A percentile compares a stretch with the other conserved stretches of the same genome.
Evolutionary conservation across 1,284 basidiomycete genomes (phyloP).

Genomic region (Ceratobasidium sp.): DNA sequence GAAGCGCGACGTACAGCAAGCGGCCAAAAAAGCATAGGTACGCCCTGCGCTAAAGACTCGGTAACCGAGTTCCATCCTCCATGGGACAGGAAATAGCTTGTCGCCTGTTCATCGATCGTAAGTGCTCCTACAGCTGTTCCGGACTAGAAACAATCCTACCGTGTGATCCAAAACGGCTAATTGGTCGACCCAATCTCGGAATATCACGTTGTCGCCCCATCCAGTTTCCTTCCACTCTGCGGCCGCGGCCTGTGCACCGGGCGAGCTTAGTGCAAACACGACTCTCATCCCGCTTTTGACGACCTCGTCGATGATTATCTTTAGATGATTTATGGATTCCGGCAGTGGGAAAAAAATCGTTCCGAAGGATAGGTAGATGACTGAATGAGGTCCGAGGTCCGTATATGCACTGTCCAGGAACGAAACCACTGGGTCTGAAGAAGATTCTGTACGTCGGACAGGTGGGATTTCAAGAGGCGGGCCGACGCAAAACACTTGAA

Average conservation of each 20-base stretch:
- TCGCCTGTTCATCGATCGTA: background rate
- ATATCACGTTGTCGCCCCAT: background rate
- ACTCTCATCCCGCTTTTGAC: background rate
- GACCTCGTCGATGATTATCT: background rate
- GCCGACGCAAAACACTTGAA: background rate
- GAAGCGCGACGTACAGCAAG: background rate
- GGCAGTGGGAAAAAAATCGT: slow-evolving; percentile 11
- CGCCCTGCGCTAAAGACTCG: slow-evolving; percentile 3
- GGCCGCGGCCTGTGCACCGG: background rate
- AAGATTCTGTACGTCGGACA: background rate
- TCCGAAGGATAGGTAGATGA: slow-evolving; percentile 7
- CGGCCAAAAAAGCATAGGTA: slow-evolving; percentile 28
- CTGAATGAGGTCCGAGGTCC: background rate
- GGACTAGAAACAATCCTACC: background rate
- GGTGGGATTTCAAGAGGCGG: background rate
- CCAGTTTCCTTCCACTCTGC: background rate
- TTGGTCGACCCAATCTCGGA: slow-evolving; percentile 3
- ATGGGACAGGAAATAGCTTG: slow-evolving; percentile 14
- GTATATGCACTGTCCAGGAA: slow-evolving; percentile 21
- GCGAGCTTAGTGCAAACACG: background rate
- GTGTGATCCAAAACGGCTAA: background rate
- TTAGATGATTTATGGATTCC: background rate
- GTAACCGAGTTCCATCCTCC: slow-evolving; percentile 16
- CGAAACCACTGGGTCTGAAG: background rate
- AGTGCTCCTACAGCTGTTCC: no score